Percentiles rank a stretch among this genome's conserved stretches.
Evolutionary conservation across 2,329 filamentous ascomycete genomes (phyloP).

Genomic region (Aureobasidium subglaciale): DNA sequence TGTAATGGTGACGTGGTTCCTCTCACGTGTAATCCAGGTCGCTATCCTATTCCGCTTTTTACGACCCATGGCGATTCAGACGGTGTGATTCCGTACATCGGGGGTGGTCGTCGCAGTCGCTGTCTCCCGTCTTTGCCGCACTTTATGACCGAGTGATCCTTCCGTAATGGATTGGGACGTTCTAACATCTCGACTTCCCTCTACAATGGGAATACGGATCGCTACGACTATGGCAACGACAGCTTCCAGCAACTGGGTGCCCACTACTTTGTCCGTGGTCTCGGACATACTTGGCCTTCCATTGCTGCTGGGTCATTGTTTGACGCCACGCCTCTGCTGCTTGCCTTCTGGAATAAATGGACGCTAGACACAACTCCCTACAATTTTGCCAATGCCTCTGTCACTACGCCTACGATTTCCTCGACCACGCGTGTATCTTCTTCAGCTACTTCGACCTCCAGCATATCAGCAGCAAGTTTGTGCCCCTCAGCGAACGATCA

Average conservation of each 20-base stretch:
- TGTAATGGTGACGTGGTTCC: constrained; percentile 20
- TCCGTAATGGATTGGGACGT: constrained; percentile 28
- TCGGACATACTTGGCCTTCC: constrained; percentile 38
- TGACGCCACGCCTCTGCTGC: constrained; percentile 21
- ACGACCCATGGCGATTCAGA: constrained; percentile 41
- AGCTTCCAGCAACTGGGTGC: constrained; percentile 26
- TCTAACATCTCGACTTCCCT: constrained; percentile 22
- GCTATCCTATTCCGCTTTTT: constrained; percentile 32
- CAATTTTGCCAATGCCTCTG: not conserved
- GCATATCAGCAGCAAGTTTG: constrained; percentile 16
- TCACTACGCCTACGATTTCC: not conserved
- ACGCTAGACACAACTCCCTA: constrained; percentile 18
- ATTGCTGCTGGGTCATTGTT: constrained; percentile 14
- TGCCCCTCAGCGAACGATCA: constrained; percentile 10
- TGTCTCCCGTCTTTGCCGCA: constrained; percentile 23
- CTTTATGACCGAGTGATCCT: constrained; percentile 35
- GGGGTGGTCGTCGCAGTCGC: constrained; percentile 26
- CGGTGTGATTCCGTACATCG: constrained; percentile 35
- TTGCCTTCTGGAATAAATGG: constrained; percentile 21
- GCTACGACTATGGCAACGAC: constrained; percentile 20
- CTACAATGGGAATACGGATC: constrained; percentile 26
- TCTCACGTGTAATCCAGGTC: constrained; percentile 24
- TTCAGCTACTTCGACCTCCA: constrained; percentile 12
- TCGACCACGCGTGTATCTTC: constrained; percentile 1
- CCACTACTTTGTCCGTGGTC: constrained; percentile 33